A percentile compares a stretch with the other conserved stretches of the same genome.
phyloP scores from a whole-genome alignment of 2,329 filamentous ascomycete species.

The Colletotrichum higginsianum region DNA sequence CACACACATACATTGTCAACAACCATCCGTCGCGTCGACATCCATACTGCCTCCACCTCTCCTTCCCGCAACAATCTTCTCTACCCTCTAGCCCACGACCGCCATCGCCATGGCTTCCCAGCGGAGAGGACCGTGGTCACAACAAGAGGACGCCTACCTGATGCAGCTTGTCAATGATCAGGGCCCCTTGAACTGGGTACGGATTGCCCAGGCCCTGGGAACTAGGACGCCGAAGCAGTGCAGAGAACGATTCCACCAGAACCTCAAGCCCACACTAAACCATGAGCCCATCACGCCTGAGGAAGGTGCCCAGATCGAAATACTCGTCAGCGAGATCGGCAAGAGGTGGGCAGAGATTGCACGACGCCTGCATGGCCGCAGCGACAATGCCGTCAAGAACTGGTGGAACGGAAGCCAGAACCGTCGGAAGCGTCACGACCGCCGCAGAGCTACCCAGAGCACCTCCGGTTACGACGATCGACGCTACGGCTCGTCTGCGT shows the following conservation, averaged over 20 bases:
- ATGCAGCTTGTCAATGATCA: slow-evolving; percentile 79
- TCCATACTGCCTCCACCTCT: not conserved
- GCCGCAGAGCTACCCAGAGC: slow-evolving; percentile 51
- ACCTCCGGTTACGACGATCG: slow-evolving; percentile 45
- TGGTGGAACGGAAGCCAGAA: slow-evolving; percentile 98
- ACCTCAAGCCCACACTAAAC: slow-evolving; percentile 83
- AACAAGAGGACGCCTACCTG: slow-evolving; percentile 80
- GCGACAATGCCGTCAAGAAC: slow-evolving; percentile 97
- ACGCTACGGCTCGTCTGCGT: slow-evolving; percentile 27
- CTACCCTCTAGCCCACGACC: not conserved
- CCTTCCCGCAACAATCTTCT: not conserved
- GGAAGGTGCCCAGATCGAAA: slow-evolving; percentile 82
- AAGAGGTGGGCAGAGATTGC: slow-evolving; percentile 96
- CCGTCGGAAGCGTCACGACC: slow-evolving; percentile 72
- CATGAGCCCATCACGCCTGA: slow-evolving; percentile 80
- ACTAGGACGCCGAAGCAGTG: slow-evolving; percentile 94
- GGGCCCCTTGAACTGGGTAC: slow-evolving; percentile 90
- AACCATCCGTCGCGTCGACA: slow-evolving; percentile 3
- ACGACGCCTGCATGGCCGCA: slow-evolving; percentile 83
- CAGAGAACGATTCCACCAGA: slow-evolving; percentile 93
- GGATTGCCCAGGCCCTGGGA: slow-evolving; percentile 82
- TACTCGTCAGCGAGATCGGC: slow-evolving; percentile 82
- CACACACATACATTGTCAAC: slow-evolving; percentile 2
- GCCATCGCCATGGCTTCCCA: slow-evolving; percentile 42
- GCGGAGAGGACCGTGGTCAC: slow-evolving; percentile 84